These are phyloP conservation scores for Phaeosphaeriaceae sp. DNA, from an alignment of 2,329 filamentous ascomycete genomes.

Conservation along the genomic window DNA sequence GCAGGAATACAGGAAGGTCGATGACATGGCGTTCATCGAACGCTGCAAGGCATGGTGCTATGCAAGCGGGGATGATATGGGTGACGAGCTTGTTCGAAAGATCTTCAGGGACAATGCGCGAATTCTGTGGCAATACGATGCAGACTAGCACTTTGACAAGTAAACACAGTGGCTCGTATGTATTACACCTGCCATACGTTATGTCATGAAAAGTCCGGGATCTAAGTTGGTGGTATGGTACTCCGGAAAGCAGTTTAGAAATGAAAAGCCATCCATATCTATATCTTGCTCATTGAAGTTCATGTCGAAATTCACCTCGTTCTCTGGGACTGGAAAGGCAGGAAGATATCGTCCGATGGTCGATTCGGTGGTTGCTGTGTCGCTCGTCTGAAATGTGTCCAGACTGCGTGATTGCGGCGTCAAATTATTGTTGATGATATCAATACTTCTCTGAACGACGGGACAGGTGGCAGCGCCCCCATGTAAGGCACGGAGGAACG, in stretches of 20 bases:
- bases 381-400: background rate
- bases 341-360: background rate
- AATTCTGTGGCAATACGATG: background rate
- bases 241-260: background rate
- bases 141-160: background rate
- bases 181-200: background rate
- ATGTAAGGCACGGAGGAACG: background rate
- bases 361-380: background rate
- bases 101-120: background rate
- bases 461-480: slow-evolving; percentile 31
- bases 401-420: background rate
- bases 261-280: background rate
- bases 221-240: background rate
- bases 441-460: slow-evolving; percentile 37
- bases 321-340: background rate
- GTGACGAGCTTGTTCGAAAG: background rate
- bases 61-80: background rate
- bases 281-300: background rate
- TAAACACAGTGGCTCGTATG: background rate
- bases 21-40: background rate
- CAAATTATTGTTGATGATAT: slow-evolving; percentile 37
- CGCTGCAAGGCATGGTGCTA: background rate
- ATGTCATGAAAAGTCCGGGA: background rate
- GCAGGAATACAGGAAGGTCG: background rate
- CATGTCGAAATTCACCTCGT: background rate